Percentiles rank a stretch among this genome's conserved stretches.
Conservation (phyloP, 2,329 filamentous ascomycete genomes). For the Zasmidium cellare region DNA sequence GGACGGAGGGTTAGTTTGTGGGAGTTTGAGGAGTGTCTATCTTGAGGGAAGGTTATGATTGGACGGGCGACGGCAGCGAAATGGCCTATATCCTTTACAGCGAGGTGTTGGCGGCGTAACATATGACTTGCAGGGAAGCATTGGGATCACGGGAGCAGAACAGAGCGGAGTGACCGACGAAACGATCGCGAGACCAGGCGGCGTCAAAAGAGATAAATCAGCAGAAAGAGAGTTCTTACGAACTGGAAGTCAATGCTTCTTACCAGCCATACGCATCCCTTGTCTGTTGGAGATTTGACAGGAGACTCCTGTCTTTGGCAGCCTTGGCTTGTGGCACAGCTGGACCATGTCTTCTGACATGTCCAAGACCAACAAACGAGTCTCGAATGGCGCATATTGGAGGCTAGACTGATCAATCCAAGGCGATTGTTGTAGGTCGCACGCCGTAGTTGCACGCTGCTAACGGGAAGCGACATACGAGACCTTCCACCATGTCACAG, state of each 20-base stretch:
- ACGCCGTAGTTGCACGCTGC: too few relatives aligned
- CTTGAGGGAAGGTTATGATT: background rate
- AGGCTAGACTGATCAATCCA: too few relatives aligned
- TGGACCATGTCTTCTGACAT: too few relatives aligned
- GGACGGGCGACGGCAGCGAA: background rate
- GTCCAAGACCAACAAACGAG: too few relatives aligned
- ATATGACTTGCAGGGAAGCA: background rate
- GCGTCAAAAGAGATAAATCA: background rate
- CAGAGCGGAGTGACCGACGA: background rate
- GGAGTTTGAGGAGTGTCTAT: slow-evolving; percentile 1
- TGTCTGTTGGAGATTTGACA: background rate
- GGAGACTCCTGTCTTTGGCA: background rate
- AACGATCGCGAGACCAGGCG: background rate
- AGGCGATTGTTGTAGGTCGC: too few relatives aligned
- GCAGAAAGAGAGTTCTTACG: background rate
- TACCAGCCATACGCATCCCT: background rate
- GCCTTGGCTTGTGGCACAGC: background rate
- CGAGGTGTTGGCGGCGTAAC: slow-evolving; percentile 9
- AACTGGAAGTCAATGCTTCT: too few relatives aligned
- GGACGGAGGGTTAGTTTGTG: background rate
- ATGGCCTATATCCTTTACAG: background rate
- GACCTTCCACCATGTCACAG: background rate
- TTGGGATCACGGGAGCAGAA: background rate
- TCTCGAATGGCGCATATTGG: too few relatives aligned
- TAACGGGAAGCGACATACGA: background rate